Evolutionary conservation across 1,284 basidiomycete genomes (phyloP).

Genomic region (Cutaneotrichosporon dermatis): DNA sequence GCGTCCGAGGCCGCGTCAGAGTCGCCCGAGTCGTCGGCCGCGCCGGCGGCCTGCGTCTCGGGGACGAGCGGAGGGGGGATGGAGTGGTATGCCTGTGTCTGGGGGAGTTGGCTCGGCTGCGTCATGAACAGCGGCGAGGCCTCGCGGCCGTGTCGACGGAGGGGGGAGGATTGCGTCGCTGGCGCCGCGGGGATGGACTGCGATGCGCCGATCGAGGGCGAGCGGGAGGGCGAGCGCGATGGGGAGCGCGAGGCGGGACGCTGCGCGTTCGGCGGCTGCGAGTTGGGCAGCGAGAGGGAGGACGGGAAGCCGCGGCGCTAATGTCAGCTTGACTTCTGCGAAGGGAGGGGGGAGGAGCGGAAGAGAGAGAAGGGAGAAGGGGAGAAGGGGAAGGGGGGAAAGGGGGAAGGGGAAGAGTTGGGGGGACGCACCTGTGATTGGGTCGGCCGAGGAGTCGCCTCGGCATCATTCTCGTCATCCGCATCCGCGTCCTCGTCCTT

Average conservation of each 20-base stretch:
- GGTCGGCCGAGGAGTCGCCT: neutral
- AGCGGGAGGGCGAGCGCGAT: neutral
- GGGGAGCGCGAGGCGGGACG: neutral
- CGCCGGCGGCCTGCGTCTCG: conserved; percentile 16
- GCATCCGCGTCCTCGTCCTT: conserved; percentile 1
- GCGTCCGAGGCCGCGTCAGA: neutral
- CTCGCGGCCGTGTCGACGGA: neutral
- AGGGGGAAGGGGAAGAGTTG: too few species aligned
- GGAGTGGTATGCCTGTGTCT: conserved; percentile 28
- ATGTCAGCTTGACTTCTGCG: neutral
- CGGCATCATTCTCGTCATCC: neutral
- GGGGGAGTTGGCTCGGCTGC: conserved; percentile 24
- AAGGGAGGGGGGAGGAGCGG: too few species aligned
- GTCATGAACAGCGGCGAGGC: conserved; percentile 29
- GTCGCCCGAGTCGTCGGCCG: neutral
- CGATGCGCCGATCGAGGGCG: neutral
- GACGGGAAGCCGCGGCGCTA: conserved; percentile 3
- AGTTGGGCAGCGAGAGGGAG: neutral
- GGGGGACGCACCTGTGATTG: too few species aligned
- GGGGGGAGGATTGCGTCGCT: conserved; percentile 21
- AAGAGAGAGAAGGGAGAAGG: too few species aligned
- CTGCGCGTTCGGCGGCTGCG: neutral
- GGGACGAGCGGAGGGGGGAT: conserved; percentile 21
- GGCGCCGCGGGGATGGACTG: neutral
- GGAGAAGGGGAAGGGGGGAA: too few species aligned